These are phyloP conservation scores for Sclerotinia borealis DNA, from an alignment of 2,329 filamentous ascomycete genomes.

Conservation along the genomic window DNA sequence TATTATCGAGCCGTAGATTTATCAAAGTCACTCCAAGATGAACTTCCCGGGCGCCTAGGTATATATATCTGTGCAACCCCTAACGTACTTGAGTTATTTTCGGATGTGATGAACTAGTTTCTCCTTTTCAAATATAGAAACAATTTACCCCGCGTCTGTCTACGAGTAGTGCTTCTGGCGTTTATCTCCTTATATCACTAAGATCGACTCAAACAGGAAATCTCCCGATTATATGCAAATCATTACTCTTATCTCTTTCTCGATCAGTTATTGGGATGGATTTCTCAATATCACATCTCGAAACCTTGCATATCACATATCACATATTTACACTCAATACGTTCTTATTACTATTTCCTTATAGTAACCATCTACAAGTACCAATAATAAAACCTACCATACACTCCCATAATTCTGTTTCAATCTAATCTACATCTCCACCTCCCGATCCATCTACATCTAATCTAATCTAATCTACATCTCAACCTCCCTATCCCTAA, in stretches of 20 bases:
- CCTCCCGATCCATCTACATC: too few relatives aligned
- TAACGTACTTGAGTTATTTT: neutral
- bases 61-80: neutral
- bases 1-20: neutral
- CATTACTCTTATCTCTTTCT: neutral
- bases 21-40: neutral
- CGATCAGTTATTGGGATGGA: too few relatives aligned
- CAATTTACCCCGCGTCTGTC: neutral
- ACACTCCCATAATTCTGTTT: too few relatives aligned
- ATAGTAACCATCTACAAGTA: too few relatives aligned
- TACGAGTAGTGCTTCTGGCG: neutral
- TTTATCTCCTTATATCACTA: neutral
- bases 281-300: neutral
- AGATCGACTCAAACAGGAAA: neutral
- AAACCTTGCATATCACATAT: neutral
- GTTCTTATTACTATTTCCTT: too few relatives aligned
- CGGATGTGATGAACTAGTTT: neutral
- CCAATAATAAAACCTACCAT: too few relatives aligned
- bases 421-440: too few relatives aligned
- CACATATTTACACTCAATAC: too few relatives aligned
- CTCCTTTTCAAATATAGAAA: constrained; percentile 3
- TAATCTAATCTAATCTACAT: too few relatives aligned
- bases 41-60: neutral
- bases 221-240: neutral
- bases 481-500: too few relatives aligned